Conservation (phyloP, 768 basidiomycete species). For the Candolleomyces eurysporus region DNA sequence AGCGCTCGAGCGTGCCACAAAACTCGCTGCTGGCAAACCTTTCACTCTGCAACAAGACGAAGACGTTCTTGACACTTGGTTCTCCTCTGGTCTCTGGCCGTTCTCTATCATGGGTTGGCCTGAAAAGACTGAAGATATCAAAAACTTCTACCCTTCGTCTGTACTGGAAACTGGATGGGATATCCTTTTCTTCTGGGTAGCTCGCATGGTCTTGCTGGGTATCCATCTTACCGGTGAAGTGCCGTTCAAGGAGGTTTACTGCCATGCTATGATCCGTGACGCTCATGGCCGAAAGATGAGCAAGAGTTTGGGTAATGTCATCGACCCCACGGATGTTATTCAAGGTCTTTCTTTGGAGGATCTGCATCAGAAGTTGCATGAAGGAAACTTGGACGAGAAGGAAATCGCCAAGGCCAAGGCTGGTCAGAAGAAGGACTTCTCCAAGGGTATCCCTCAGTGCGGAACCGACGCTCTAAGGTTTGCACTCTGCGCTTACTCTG, state of each 20-base stretch:
- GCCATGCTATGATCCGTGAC: constrained; percentile 98
- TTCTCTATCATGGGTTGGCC: constrained; percentile 99
- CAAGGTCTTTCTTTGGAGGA: constrained; percentile 76
- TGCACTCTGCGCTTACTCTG: constrained; percentile 91
- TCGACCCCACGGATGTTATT: constrained; percentile 95
- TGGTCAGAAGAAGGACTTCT: constrained; percentile 99
- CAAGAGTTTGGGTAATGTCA: constrained; percentile 96
- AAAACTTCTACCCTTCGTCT: constrained; percentile 85
- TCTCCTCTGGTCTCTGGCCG: constrained; percentile 96
- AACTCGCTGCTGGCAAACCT: constrained; percentile 59
- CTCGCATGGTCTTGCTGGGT: constrained; percentile 95
- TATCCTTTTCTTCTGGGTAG: constrained; percentile 99
- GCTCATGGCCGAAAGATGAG: constrained; percentile 99
- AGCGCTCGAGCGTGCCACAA: constrained; percentile 72
- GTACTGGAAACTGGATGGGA: constrained; percentile 99
- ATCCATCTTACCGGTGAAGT: constrained; percentile 83
- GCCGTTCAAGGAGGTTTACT: constrained; percentile 94
- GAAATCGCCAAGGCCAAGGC: constrained; percentile 88
- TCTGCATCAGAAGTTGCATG: constrained; percentile 80
- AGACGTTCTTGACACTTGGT: constrained; percentile 99
- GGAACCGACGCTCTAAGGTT: constrained; percentile 96
- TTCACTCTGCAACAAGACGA: constrained; percentile 90
- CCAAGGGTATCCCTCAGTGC: constrained; percentile 98
- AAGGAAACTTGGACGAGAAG: constrained; percentile 91
- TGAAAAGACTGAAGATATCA: constrained; percentile 79